Percentiles rank a stretch among this genome's conserved stretches.
Evolutionary conservation across 305 asterid species (phyloP).

Genomic region (Fraxinus ornus): DNA sequence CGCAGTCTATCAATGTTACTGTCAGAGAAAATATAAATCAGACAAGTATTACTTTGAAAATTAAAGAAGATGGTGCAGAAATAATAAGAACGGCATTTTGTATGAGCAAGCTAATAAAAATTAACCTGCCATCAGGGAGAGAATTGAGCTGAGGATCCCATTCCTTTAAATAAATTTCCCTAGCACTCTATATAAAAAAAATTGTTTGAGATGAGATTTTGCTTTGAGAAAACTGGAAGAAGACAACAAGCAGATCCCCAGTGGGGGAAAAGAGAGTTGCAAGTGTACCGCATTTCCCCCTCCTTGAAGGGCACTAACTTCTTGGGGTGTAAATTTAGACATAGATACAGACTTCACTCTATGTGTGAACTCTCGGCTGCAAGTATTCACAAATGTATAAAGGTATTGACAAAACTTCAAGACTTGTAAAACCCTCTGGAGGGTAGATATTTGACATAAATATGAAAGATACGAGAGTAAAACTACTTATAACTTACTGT

Average conservation of each 20-base stretch:
- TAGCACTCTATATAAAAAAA: constrained; percentile 62
- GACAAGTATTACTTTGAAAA: constrained; percentile 18
- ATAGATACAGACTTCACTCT: constrained; percentile 95
- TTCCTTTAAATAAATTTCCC: constrained; percentile 87
- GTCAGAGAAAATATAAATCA: constrained; percentile 33
- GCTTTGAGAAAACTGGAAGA: constrained; percentile 16
- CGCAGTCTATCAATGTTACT: constrained; percentile 90
- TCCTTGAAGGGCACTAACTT: constrained; percentile 98
- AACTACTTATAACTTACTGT: constrained; percentile 67
- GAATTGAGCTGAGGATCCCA: constrained; percentile 95
- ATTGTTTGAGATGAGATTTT: constrained; percentile 22
- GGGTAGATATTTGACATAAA: constrained; percentile 9
- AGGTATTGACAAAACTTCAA: constrained; percentile 10
- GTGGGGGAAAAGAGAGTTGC: constrained; percentile 21
- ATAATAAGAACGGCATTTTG: neutral
- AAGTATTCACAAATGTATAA: constrained; percentile 33
- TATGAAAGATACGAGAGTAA: constrained; percentile 14
- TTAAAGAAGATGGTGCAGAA: neutral
- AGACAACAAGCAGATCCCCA: constrained; percentile 16
- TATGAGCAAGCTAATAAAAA: constrained; percentile 11
- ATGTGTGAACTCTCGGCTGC: constrained; percentile 99
- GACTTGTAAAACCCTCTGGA: constrained; percentile 11
- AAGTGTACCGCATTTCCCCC: constrained; percentile 93
- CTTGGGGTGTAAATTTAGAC: constrained; percentile 97
- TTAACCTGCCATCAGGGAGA: constrained; percentile 87